Evolutionary conservation across 2,329 filamentous ascomycete species (phyloP), one percentile per base, ranked within the genome.

Genomic region (Corniculantispora saksenae): DNA sequence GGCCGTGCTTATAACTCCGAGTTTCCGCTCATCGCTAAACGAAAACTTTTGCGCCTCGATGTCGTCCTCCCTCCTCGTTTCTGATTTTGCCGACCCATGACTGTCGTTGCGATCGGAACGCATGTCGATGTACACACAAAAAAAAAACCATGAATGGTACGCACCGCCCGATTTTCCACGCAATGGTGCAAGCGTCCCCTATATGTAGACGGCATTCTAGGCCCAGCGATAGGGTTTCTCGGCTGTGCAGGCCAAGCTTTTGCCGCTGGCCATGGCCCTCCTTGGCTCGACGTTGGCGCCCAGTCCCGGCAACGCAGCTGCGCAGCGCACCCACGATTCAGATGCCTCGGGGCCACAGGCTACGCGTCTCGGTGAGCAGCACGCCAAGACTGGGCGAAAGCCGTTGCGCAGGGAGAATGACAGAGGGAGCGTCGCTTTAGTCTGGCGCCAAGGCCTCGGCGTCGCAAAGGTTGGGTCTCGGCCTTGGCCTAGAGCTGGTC

Each of bases 1-100:
- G 0, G 84, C 80, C 7, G 84, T 80, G 3, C 83, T 83, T 0
- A 80, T 81, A 32, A 86, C 74, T 0, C 84, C 84, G 23, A 86
- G 82, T 72, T 85, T 84, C 10, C 80, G 74, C 57, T 77, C 77
- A 1, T 83, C 81, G 0, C 73, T 70, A 58, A 77, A 76, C 3
- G 68, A 74, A 68, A 77, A 80, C 7, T 72, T 73, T 61, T 80
- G 40, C 79, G 87, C 69, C 74, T 85, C 70, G 7, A 32, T 6
- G 9, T 64, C 45, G 29, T 23, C n/a, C 15, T 7, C 23, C 6
- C 9, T 38, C 9, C 7, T 35, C n/a, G 38, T 25, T n/a, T n/a
- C 27, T n/a, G 60, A 35, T 25, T 63, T 63, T 25, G 15, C 40
- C 21, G 51, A 56, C 27, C 25, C 50, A 38, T 55, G 38, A 40